Evolutionary conservation across 2,329 filamentous ascomycete genomes (phyloP).

Genomic region (Diaporthe sp.): DNA sequence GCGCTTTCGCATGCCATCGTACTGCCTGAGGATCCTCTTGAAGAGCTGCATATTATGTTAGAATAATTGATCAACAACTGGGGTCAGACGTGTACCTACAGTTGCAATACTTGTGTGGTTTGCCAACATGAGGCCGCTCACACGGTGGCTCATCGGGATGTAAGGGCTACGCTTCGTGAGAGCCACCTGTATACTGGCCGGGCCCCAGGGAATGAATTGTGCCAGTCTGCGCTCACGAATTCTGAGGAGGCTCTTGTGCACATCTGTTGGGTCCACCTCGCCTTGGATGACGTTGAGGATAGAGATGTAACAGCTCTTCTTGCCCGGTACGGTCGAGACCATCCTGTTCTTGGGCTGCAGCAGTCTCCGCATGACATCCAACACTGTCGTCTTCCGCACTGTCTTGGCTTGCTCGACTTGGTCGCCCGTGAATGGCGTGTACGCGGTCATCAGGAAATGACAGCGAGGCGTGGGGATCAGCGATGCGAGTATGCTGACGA

Average conservation of each 20-base stretch:
- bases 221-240: constrained; percentile 95
- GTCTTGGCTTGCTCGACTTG: constrained; percentile 98
- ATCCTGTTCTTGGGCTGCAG: constrained; percentile 99
- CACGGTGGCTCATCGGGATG: constrained; percentile 91
- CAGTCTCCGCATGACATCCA: constrained; percentile 96
- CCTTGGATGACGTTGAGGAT: constrained; percentile 99
- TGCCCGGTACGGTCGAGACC: constrained; percentile 95
- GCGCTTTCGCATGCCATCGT: constrained; percentile 93
- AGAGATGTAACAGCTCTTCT: constrained; percentile 99
- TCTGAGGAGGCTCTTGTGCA: constrained; percentile 96
- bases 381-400: constrained; percentile 95
- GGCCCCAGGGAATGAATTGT: constrained; percentile 98
- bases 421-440: constrained; percentile 97
- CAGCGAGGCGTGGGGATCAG: constrained; percentile 96
- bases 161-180: constrained; percentile 97
- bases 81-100: constrained; percentile 56
- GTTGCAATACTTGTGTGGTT: constrained; percentile 98
- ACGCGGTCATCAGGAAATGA: constrained; percentile 98
- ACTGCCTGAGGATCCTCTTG: constrained; percentile 92
- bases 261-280: constrained; percentile 96
- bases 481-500: constrained; percentile 95
- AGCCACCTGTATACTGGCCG: constrained; percentile 96
- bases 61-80: constrained; percentile 8
- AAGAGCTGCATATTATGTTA: constrained; percentile 72
- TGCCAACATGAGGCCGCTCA: constrained; percentile 96